Percentiles rank a stretch among this genome's conserved stretches.
Evolutionary conservation across 495 filamentous ascomycete species (phyloP).

Genomic region (Talaromyces thailandensis): DNA sequence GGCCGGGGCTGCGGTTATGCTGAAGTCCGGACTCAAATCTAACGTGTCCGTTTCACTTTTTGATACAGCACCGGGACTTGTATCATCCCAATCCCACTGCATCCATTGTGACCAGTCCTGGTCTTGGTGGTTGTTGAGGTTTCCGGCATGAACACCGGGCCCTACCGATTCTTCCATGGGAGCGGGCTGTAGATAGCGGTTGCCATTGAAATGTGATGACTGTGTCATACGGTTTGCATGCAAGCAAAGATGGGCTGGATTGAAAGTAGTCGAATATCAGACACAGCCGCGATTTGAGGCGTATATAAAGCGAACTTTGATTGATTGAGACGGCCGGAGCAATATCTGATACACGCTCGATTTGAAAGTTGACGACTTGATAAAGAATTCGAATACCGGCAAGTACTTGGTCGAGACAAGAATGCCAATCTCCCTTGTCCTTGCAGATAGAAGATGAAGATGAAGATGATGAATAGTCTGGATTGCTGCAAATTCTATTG

Average conservation of each 20-base stretch:
- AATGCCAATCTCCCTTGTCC: background rate
- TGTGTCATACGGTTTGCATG: conserved; percentile 1
- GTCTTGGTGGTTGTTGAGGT: background rate
- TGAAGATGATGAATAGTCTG: no score
- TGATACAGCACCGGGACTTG: conserved; percentile 17
- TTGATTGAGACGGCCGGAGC: background rate
- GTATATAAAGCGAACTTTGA: background rate
- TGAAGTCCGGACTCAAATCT: conserved; percentile 26
- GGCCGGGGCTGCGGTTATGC: conserved; percentile 15
- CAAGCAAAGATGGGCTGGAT: background rate
- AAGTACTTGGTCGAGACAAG: background rate
- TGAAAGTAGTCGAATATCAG: background rate
- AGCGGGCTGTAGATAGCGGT: background rate
- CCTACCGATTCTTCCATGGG: conserved; percentile 3
- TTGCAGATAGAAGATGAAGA: background rate
- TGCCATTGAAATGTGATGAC: background rate
- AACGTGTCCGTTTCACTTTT: conserved; percentile 20
- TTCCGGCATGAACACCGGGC: background rate
- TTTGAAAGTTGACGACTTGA: background rate
- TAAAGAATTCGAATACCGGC: background rate
- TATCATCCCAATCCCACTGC: conserved; percentile 37
- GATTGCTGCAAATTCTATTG: background rate
- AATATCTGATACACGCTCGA: background rate
- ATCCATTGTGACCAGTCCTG: conserved; percentile 45
- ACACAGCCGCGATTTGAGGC: background rate